phyloP scores from a whole-genome alignment of 352 stramenopile species.

The Phytophthora constricta region DNA sequence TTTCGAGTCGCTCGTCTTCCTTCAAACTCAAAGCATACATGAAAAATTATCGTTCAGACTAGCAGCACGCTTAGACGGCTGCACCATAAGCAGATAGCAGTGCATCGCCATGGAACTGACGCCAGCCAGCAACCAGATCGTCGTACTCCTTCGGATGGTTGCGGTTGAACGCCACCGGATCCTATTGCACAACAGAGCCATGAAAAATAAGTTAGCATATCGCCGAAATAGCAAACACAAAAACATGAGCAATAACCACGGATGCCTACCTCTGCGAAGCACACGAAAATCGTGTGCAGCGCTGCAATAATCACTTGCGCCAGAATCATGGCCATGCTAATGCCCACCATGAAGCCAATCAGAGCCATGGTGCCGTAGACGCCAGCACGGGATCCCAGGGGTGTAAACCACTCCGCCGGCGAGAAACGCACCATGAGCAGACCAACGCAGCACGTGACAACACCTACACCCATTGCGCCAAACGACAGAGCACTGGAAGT shows the following conservation, averaged over 20 bases:
- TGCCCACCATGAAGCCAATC: slow-evolving; percentile 81
- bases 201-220: slow-evolving; percentile 16
- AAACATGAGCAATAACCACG: not conserved
- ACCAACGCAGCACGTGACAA: slow-evolving; percentile 68
- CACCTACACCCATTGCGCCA: slow-evolving; percentile 79
- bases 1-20: no score
- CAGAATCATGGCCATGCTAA: slow-evolving; percentile 86
- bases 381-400: slow-evolving; percentile 49
- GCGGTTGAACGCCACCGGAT: slow-evolving; percentile 82
- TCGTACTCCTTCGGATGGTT: slow-evolving; percentile 87
- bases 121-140: slow-evolving; percentile 74
- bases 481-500: slow-evolving; percentile 84
- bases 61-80: slow-evolving; percentile 70
- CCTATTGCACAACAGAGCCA: slow-evolving; percentile 33
- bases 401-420: slow-evolving; percentile 61
- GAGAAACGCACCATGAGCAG: slow-evolving; percentile 76
- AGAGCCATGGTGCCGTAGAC: slow-evolving; percentile 66
- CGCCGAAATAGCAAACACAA: not conserved
- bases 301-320: slow-evolving; percentile 84
- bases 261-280: slow-evolving; percentile 78
- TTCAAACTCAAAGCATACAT: no score
- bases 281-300: slow-evolving; percentile 89
- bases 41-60: no score
- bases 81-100: slow-evolving; percentile 73
- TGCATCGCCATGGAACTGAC: slow-evolving; percentile 82